Evolutionary conservation across 2,329 filamentous ascomycete genomes (phyloP).

Genomic region (Ceratocystis huliohia): DNA sequence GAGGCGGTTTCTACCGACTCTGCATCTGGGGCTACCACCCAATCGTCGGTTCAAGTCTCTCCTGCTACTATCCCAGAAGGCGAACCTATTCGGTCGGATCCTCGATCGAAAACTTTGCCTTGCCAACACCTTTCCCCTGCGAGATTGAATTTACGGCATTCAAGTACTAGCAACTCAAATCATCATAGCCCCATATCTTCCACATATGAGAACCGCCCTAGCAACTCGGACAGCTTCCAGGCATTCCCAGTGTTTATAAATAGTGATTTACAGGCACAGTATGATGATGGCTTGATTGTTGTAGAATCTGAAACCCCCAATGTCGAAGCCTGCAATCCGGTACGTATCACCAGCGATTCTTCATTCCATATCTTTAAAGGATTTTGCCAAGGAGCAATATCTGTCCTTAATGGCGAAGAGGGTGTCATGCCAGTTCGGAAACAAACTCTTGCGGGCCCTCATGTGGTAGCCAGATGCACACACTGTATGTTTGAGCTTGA

Average conservation of each 20-base stretch:
- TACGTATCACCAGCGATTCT: conserved; percentile 26
- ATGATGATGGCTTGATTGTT: conserved; percentile 30
- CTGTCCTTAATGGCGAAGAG: conserved; percentile 36
- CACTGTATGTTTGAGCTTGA: conserved; percentile 43
- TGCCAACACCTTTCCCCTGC: neutral
- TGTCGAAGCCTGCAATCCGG: neutral
- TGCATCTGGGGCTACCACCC: neutral
- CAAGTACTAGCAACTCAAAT: conserved; percentile 4
- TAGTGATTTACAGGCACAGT: neutral
- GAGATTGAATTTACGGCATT: neutral
- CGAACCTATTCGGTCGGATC: neutral
- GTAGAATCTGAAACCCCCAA: conserved; percentile 26
- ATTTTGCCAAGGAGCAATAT: conserved; percentile 43
- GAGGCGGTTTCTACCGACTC: conserved; percentile 1
- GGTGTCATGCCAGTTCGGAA: conserved; percentile 41
- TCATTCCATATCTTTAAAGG: conserved; percentile 43
- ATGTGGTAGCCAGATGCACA: conserved; percentile 39
- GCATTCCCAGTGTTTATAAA: neutral
- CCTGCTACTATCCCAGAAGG: conserved; percentile 11
- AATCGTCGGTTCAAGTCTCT: conserved; percentile 6
- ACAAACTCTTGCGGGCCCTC: conserved; percentile 32
- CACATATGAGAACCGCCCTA: neutral
- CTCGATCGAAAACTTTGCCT: neutral
- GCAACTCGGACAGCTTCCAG: neutral
- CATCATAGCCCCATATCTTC: conserved; percentile 2